Conservation (phyloP, 176 grass and related monocot genomes). For the Melocanna baccifera region DNA sequence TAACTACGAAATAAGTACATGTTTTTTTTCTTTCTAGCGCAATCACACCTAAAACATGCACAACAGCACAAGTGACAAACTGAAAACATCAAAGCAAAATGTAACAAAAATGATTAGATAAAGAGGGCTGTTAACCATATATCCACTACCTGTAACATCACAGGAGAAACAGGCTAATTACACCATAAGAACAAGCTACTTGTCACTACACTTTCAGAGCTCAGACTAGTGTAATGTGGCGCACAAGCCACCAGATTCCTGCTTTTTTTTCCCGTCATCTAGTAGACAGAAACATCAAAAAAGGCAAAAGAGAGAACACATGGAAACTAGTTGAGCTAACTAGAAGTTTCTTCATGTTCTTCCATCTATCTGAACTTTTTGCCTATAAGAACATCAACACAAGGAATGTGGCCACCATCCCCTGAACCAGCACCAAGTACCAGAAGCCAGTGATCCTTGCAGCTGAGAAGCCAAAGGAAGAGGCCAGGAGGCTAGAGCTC, state of each 20-base stretch:
- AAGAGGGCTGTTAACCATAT: not conserved
- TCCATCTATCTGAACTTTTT: not conserved
- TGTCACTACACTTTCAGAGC: not conserved
- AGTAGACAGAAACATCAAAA: conserved; percentile 11
- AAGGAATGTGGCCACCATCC: conserved; percentile 10
- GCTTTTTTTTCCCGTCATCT: not conserved
- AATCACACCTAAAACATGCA: not conserved
- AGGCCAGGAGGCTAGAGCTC: conserved; percentile 45
- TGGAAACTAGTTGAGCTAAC: conserved; percentile 1
- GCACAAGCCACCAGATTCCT: not conserved
- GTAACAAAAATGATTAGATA: not conserved
- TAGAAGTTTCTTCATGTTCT: conserved; percentile 19
- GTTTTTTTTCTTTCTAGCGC: not conserved
- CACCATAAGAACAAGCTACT: not conserved
- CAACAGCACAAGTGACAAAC: not conserved
- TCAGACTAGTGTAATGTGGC: conserved; percentile 3
- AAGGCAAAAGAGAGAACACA: conserved; percentile 25
- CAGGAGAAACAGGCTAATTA: conserved; percentile 28
- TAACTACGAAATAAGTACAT: not conserved
- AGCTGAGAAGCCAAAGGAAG: conserved; percentile 17
- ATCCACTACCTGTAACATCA: conserved; percentile 1
- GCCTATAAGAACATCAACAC: conserved; percentile 40
- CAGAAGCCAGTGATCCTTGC: conserved; percentile 15
- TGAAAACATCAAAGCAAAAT: not conserved
- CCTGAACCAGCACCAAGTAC: conserved; percentile 35